Conservation (phyloP, 1,284 basidiomycete species). For the Malassezia equina region DNA sequence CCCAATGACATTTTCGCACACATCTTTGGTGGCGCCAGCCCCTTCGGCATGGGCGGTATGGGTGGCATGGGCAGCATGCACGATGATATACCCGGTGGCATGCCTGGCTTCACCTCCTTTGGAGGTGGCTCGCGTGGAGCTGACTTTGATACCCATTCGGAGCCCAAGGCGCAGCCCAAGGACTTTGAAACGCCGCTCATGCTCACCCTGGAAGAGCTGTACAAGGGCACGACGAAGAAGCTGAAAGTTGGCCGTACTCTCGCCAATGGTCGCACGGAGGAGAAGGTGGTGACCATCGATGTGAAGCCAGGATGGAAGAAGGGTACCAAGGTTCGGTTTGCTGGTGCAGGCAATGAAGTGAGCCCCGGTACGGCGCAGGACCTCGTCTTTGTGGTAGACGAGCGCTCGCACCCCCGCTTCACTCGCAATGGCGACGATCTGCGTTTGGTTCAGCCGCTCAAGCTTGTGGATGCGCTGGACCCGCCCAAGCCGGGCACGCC, state of each 20-base stretch:
- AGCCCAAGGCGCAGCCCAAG: conserved; percentile 51
- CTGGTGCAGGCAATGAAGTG: conserved; percentile 41
- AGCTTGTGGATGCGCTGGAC: conserved; percentile 40
- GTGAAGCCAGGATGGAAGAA: conserved; percentile 48
- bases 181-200: conserved; percentile 70
- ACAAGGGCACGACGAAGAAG: conserved; percentile 74
- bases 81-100: conserved; percentile 21
- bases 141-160: conserved; percentile 18
- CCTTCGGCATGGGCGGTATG: conserved; percentile 27
- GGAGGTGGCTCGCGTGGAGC: conserved; percentile 23
- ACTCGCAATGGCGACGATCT: conserved; percentile 44
- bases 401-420: conserved; percentile 39
- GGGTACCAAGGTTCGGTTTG: conserved; percentile 46
- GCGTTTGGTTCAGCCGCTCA: conserved; percentile 24
- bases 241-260: conserved; percentile 74
- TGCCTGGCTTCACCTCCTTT: conserved; percentile 16
- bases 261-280: conserved; percentile 65
- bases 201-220: conserved; percentile 81
- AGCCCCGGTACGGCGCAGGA: conserved; percentile 35
- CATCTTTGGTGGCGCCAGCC: conserved; percentile 38
- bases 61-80: conserved; percentile 25
- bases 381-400: conserved; percentile 46
- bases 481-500: conserved; percentile 35
- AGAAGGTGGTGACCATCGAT: conserved; percentile 62
- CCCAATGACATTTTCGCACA: conserved; percentile 85